Conservation (phyloP, 805 yeast species). For the Candida vartiovaarae region DNA sequence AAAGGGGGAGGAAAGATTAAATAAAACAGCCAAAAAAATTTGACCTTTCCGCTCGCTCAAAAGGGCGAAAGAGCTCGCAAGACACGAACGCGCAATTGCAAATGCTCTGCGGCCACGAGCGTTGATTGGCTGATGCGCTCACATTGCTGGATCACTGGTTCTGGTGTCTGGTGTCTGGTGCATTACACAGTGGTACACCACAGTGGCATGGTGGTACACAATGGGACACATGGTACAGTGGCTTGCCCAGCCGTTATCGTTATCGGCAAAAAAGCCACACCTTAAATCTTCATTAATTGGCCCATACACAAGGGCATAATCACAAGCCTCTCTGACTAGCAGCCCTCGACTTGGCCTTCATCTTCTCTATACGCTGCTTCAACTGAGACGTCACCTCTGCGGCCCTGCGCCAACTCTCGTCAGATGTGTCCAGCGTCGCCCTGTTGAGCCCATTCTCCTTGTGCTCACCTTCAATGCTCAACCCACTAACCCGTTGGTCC, state of each 20-base stretch:
- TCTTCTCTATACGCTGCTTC: constrained; percentile 80
- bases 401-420: constrained; percentile 79
- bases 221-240: too few species aligned
- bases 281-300: too few species aligned
- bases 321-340: constrained; percentile 4
- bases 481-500: constrained; percentile 22
- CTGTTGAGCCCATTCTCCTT: constrained; percentile 17
- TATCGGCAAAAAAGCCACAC: too few species aligned
- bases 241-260: too few species aligned
- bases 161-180: too few species aligned
- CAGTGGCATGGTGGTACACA: too few species aligned
- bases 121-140: too few species aligned
- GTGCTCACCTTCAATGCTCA: constrained; percentile 23
- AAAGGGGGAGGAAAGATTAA: background rate
- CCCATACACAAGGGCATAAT: background rate
- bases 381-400: constrained; percentile 84
- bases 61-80: background rate
- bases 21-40: background rate
- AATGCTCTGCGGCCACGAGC: too few species aligned
- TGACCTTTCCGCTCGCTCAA: background rate
- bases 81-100: background rate
- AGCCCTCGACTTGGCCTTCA: constrained; percentile 57
- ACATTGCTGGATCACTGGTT: too few species aligned
- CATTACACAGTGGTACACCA: too few species aligned
- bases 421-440: constrained; percentile 35